phyloP scores from a whole-genome alignment of 768 basidiomycete species.

The Myochromella boudieri region DNA sequence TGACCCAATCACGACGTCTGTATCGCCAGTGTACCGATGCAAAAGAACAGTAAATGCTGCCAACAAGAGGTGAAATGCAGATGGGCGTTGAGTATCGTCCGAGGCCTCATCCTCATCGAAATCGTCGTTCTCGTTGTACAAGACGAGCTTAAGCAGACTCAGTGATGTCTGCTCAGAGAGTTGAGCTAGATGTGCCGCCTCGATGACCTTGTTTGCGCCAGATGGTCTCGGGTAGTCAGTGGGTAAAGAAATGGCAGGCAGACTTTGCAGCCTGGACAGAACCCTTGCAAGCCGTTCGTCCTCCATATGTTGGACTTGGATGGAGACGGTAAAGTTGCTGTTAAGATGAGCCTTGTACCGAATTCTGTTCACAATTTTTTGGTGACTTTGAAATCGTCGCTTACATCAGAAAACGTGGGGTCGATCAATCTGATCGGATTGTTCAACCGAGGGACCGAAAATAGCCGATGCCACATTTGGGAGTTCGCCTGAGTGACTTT shows the following conservation, averaged over 20 bases:
- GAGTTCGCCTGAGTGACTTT: not conserved
- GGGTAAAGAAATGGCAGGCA: slow-evolving; percentile 89
- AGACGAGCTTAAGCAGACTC: slow-evolving; percentile 79
- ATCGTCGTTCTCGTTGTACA: slow-evolving; percentile 61
- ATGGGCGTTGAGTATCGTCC: slow-evolving; percentile 47
- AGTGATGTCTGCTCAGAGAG: slow-evolving; percentile 74
- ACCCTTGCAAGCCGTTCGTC: slow-evolving; percentile 55
- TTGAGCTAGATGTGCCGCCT: slow-evolving; percentile 72
- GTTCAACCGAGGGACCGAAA: slow-evolving; percentile 1
- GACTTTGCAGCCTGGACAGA: slow-evolving; percentile 65
- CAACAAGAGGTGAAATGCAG: slow-evolving; percentile 88
- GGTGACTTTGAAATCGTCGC: slow-evolving; percentile 8
- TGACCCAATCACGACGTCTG: slow-evolving; percentile 87
- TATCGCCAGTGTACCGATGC: slow-evolving; percentile 95
- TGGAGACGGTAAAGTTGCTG: too few species aligned
- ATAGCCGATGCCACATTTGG: slow-evolving; percentile 3
- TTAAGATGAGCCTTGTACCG: too few species aligned
- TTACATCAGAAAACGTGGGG: not conserved
- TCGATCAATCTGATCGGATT: not conserved
- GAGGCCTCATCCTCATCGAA: slow-evolving; percentile 49
- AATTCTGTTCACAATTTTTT: not conserved
- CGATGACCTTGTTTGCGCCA: slow-evolving; percentile 74
- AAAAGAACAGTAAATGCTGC: slow-evolving; percentile 91
- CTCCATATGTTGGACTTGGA: slow-evolving; percentile 29
- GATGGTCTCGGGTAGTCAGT: slow-evolving; percentile 93